Evolutionary conservation across 257 asterid species (phyloP).

Genomic region (Perilla frutescens): DNA sequence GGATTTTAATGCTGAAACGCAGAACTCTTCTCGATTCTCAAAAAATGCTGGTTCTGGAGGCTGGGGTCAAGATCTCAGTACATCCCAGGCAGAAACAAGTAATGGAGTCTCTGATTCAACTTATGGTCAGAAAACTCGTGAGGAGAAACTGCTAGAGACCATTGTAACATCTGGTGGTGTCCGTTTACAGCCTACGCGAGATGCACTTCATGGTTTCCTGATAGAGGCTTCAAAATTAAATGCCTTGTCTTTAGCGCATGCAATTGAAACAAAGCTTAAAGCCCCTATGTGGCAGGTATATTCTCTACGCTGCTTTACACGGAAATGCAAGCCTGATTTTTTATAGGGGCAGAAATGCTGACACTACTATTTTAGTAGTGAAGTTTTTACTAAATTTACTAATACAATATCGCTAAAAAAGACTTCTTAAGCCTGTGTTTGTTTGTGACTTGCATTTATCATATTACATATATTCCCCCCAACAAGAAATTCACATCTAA

Average conservation of each 20-base stretch:
- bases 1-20: slow-evolving; percentile 53
- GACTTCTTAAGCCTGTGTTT: background rate
- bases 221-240: slow-evolving; percentile 80
- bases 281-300: slow-evolving; percentile 95
- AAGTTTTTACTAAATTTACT: slow-evolving; percentile 11
- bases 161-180: slow-evolving; percentile 94
- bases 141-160: slow-evolving; percentile 84
- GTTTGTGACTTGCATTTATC: background rate
- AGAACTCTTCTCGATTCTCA: slow-evolving; percentile 56
- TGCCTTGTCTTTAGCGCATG: slow-evolving; percentile 66
- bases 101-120: slow-evolving; percentile 50
- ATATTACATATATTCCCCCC: background rate
- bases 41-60: slow-evolving; percentile 67
- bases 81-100: slow-evolving; percentile 58
- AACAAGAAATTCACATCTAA: background rate
- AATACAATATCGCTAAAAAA: background rate
- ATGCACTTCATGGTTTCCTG: slow-evolving; percentile 81
- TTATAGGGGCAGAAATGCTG: slow-evolving; percentile 15
- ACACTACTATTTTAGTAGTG: slow-evolving; percentile 19
- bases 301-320: slow-evolving; percentile 29
- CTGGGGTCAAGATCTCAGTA: slow-evolving; percentile 71
- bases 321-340: slow-evolving; percentile 16
- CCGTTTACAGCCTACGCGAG: slow-evolving; percentile 96
- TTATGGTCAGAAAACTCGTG: slow-evolving; percentile 71
- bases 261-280: slow-evolving; percentile 80